Evolutionary conservation across 2,329 filamentous ascomycete genomes (phyloP).

Genomic region (Fusarium torulosum): DNA sequence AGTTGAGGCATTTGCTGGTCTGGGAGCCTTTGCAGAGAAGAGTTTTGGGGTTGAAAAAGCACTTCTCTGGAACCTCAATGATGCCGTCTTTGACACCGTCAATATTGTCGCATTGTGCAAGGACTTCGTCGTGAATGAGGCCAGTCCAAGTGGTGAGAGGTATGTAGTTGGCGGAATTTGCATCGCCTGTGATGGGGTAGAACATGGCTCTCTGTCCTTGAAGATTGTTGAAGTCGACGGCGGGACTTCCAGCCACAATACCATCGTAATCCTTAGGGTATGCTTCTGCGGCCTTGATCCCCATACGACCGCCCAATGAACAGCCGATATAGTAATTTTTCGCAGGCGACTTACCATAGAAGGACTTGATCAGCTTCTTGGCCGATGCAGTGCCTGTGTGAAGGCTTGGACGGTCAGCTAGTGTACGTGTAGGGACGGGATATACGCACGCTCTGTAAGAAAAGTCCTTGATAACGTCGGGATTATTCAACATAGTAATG

Average conservation of each 20-base stretch:
- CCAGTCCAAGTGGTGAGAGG: slow-evolving; percentile 8
- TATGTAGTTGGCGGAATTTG: slow-evolving; percentile 10
- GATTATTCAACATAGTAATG: slow-evolving; percentile 49
- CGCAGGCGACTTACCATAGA: slow-evolving; percentile 57
- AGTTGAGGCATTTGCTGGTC: slow-evolving; percentile 9
- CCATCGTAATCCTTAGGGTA: slow-evolving; percentile 70
- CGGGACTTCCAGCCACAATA: slow-evolving; percentile 60
- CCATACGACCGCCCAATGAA: slow-evolving; percentile 70
- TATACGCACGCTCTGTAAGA: slow-evolving; percentile 45
- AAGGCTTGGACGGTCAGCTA: neutral
- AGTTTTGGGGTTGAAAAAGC: slow-evolving; percentile 58
- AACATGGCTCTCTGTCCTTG: slow-evolving; percentile 31
- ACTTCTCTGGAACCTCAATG: slow-evolving; percentile 60
- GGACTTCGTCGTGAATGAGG: slow-evolving; percentile 57
- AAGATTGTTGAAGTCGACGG: slow-evolving; percentile 60
- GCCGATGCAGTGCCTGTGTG: slow-evolving; percentile 7
- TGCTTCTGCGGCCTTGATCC: slow-evolving; percentile 64
- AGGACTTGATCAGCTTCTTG: slow-evolving; percentile 43
- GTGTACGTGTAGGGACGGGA: too few species aligned
- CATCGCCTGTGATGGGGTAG: slow-evolving; percentile 18
- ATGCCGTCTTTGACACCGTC: slow-evolving; percentile 65
- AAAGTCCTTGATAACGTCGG: slow-evolving; percentile 55
- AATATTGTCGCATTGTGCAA: slow-evolving; percentile 63
- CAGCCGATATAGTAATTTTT: slow-evolving; percentile 70
- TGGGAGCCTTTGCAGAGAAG: slow-evolving; percentile 52